These are phyloP conservation scores for Phialophora macrospora DNA, from an alignment of 2,329 filamentous ascomycete species.

Conservation along the genomic window DNA sequence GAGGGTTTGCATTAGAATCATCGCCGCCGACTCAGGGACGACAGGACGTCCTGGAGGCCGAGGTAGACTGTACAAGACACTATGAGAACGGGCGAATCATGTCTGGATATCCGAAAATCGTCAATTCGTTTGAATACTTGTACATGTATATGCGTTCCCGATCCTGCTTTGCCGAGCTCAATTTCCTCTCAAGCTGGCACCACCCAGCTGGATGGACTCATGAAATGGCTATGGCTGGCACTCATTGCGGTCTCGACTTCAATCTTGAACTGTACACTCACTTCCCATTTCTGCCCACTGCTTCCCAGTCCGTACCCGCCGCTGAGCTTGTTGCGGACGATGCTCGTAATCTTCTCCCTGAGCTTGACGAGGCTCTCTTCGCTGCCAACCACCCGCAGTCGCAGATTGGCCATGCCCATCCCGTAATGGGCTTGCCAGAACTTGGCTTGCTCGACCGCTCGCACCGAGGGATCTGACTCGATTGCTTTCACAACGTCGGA, in stretches of 20 bases:
- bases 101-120: neutral
- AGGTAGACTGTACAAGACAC: neutral
- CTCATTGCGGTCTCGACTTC: constrained; percentile 45
- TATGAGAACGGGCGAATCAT: neutral
- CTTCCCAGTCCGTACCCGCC: constrained; percentile 79
- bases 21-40: neutral
- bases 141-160: neutral
- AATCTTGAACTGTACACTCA: constrained; percentile 77
- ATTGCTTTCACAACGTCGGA: constrained; percentile 82
- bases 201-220: constrained; percentile 22
- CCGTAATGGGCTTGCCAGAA: constrained; percentile 99
- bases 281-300: constrained; percentile 85
- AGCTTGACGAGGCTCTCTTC: constrained; percentile 75
- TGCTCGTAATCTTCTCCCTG: constrained; percentile 73
- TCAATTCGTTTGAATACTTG: neutral
- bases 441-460: constrained; percentile 81
- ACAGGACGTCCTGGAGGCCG: neutral
- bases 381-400: constrained; percentile 69
- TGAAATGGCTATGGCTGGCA: constrained; percentile 35
- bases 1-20: neutral
- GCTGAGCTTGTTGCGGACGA: constrained; percentile 84
- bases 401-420: constrained; percentile 92
- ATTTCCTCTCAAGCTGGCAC: constrained; percentile 8
- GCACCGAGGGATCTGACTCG: constrained; percentile 75
- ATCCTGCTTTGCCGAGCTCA: neutral